These are phyloP conservation scores for Claviceps humidiphila DNA, from an alignment of 2,329 filamentous ascomycete genomes.

Conservation along the genomic window DNA sequence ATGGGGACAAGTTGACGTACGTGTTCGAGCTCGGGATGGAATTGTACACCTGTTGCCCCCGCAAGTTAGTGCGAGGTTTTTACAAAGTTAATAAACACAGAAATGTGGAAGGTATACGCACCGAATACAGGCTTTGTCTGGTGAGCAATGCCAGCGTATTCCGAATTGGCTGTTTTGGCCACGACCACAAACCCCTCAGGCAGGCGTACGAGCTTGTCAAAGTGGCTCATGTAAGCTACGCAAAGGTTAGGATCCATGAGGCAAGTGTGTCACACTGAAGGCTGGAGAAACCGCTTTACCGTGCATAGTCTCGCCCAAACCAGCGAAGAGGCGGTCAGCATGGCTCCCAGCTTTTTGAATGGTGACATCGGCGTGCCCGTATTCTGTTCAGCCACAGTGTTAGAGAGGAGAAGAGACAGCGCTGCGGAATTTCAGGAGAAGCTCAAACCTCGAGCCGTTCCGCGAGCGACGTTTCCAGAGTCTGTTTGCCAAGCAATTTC, in stretches of 20 bases:
- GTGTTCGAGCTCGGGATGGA: conserved; percentile 65
- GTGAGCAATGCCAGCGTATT: conserved; percentile 70
- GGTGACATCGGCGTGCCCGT: conserved; percentile 46
- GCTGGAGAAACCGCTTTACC: conserved; percentile 9
- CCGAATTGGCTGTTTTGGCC: conserved; percentile 62
- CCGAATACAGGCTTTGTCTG: conserved; percentile 49
- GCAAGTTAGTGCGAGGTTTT: conserved; percentile 3
- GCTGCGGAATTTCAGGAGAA: not conserved
- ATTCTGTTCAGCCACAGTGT: conserved; percentile 9
- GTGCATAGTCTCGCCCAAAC: conserved; percentile 55
- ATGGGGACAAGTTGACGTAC: conserved; percentile 4
- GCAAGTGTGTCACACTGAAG: not conserved
- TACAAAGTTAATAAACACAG: too few species aligned
- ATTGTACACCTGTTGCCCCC: conserved; percentile 49
- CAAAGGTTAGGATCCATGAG: not conserved
- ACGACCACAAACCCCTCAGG: conserved; percentile 62
- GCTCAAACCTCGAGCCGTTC: conserved; percentile 2
- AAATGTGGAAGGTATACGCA: not conserved
- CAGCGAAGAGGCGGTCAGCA: conserved; percentile 67
- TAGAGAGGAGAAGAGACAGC: not conserved
- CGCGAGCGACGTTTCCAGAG: conserved; percentile 41
- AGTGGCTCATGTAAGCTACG: conserved; percentile 70
- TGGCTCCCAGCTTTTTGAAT: conserved; percentile 29
- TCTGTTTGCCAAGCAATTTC: conserved; percentile 49
- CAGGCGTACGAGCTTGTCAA: conserved; percentile 67